phyloP scores from a whole-genome alignment of 176 grass and related monocot genomes.

The Cocos nucifera region DNA sequence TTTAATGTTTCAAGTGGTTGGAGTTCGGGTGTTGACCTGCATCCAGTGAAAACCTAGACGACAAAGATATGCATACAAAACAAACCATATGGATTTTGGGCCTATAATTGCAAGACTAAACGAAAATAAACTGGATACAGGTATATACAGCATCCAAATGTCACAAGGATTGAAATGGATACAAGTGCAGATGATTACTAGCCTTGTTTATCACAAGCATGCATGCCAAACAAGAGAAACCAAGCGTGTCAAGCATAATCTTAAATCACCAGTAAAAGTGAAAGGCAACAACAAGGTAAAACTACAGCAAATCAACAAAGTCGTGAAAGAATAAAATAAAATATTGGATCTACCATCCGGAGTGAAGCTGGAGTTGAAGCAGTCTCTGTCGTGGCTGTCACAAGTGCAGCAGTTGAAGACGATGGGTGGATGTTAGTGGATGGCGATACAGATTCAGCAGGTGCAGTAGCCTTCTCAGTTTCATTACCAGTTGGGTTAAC shows the following conservation, averaged over 20 bases:
- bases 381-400: slow-evolving; percentile 28
- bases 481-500: slow-evolving; percentile 33
- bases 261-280: not conserved
- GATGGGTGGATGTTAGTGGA: slow-evolving; percentile 28
- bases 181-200: too few relatives aligned
- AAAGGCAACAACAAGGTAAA: not conserved
- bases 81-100: too few relatives aligned
- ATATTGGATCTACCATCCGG: slow-evolving; percentile 55
- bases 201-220: too few relatives aligned
- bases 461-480: slow-evolving; percentile 35
- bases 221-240: not conserved
- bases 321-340: slow-evolving; percentile 2
- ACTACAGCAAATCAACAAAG: not conserved
- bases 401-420: slow-evolving; percentile 40
- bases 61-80: too few relatives aligned
- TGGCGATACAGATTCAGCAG: slow-evolving; percentile 47
- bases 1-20: too few relatives aligned
- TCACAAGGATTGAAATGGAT: too few relatives aligned
- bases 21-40: too few relatives aligned
- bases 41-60: too few relatives aligned
- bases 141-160: too few relatives aligned
- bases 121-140: not conserved
- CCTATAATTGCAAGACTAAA: too few relatives aligned
- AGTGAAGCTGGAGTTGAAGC: slow-evolving; percentile 75
- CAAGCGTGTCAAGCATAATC: too few relatives aligned